A percentile compares a stretch with the other conserved stretches of the same genome.
phyloP scores from a whole-genome alignment of 176 grass and related monocot genomes.

The Oryza brachyantha region DNA sequence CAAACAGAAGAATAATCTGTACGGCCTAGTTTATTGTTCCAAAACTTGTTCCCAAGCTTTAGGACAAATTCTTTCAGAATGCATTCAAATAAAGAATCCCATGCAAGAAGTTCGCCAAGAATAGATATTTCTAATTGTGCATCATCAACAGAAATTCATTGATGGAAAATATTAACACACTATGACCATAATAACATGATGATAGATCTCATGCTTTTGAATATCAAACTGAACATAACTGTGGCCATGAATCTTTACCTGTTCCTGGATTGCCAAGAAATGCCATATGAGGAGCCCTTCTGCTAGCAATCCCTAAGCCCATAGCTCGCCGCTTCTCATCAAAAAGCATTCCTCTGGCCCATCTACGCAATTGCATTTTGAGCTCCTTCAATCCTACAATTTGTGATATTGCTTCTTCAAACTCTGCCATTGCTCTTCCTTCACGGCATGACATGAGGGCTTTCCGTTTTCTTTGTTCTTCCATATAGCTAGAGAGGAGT shows the following conservation, averaged over 20 bases:
- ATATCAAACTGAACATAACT: constrained; percentile 10
- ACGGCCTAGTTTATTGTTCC: neutral
- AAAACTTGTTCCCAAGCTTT: neutral
- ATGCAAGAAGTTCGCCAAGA: constrained; percentile 5
- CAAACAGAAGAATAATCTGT: constrained; percentile 9
- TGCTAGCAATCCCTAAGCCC: constrained; percentile 81
- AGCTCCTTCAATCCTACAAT: constrained; percentile 82
- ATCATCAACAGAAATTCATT: neutral
- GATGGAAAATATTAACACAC: neutral
- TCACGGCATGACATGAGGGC: constrained; percentile 61
- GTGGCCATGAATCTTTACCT: constrained; percentile 40
- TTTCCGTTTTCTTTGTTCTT: constrained; percentile 81
- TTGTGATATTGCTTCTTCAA: constrained; percentile 86
- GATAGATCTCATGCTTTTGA: neutral
- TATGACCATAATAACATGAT: neutral
- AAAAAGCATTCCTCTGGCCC: constrained; percentile 95
- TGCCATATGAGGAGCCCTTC: constrained; percentile 91
- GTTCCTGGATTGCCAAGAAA: constrained; percentile 98
- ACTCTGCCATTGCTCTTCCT: constrained; percentile 67
- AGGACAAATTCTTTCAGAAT: neutral
- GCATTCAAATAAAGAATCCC: neutral
- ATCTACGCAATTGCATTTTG: constrained; percentile 87
- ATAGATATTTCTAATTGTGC: constrained; percentile 13
- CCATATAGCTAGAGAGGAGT: constrained; percentile 62
- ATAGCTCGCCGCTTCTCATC: constrained; percentile 88